A percentile compares a stretch with the other conserved stretches of the same genome.
These are phyloP conservation scores for Delphinella strobiligena DNA, from an alignment of 2,329 filamentous ascomycete species.

Conservation along the genomic window DNA sequence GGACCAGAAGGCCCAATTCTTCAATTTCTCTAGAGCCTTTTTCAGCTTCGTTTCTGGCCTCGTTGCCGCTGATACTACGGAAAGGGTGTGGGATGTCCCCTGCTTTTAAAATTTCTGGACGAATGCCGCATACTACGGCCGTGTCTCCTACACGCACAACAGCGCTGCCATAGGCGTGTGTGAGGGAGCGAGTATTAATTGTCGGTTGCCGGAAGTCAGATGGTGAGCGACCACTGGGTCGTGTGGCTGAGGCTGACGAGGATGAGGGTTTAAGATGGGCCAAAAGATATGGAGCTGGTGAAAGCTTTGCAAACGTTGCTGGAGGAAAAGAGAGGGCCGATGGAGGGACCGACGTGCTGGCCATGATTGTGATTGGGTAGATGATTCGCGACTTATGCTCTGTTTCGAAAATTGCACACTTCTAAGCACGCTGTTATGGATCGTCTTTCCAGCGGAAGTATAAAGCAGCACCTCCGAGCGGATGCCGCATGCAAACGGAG, in stretches of 20 bases:
- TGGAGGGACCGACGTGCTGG: constrained; percentile 7
- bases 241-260: constrained; percentile 44
- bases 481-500: too few relatives aligned
- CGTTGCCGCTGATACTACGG: constrained; percentile 14
- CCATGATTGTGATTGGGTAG: constrained; percentile 9
- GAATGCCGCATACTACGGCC: constrained; percentile 85
- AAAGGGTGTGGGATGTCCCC: constrained; percentile 57
- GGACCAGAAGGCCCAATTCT: constrained; percentile 62
- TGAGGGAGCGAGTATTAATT: constrained; percentile 71
- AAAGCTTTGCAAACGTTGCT: constrained; percentile 76
- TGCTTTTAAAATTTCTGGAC: constrained; percentile 70
- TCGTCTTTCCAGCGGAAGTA: too few relatives aligned
- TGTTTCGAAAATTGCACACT: too few relatives aligned
- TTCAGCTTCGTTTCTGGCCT: constrained; percentile 1
- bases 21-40: constrained; percentile 27
- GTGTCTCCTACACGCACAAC: constrained; percentile 83
- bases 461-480: too few relatives aligned
- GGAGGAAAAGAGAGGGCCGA: constrained; percentile 40
- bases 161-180: constrained; percentile 80
- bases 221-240: constrained; percentile 70
- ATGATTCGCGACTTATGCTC: too few relatives aligned
- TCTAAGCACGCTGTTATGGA: too few relatives aligned
- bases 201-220: constrained; percentile 59
- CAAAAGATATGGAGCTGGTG: constrained; percentile 78
- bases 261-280: constrained; percentile 62